Evolutionary conservation across 2,329 filamentous ascomycete species (phyloP).

Genomic region (Fusarium euwallaceae): DNA sequence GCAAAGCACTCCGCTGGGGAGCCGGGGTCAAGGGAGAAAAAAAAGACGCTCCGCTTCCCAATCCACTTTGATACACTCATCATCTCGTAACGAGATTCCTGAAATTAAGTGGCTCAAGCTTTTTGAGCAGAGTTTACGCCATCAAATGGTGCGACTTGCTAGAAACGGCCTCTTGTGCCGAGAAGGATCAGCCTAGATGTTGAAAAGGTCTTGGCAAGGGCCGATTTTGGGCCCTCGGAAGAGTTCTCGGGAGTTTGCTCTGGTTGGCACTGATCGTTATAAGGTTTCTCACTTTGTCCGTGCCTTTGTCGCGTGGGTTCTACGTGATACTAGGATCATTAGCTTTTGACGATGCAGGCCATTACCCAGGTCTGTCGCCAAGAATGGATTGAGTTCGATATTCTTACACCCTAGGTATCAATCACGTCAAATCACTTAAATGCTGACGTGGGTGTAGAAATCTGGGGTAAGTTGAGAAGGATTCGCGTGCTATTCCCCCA

Average conservation of each 20-base stretch:
- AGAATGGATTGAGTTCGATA: neutral
- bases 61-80: neutral
- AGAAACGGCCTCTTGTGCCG: neutral
- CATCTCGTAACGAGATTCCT: neutral
- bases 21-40: neutral
- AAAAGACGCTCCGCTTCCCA: neutral
- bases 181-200: neutral
- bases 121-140: neutral
- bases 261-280: neutral
- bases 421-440: neutral
- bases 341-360: neutral
- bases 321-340: neutral
- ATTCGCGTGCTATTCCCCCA: neutral
- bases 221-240: neutral
- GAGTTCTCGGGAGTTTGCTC: neutral
- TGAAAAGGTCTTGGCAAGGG: neutral
- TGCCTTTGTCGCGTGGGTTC: neutral
- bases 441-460: neutral
- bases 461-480: neutral
- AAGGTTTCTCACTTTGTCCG: neutral
- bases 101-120: neutral
- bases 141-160: neutral
- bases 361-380: neutral
- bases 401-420: neutral
- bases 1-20: neutral